Percentiles rank a stretch among this genome's conserved stretches.
phyloP scores from a whole-genome alignment of 768 basidiomycete genomes.

The Russula brevipes region DNA sequence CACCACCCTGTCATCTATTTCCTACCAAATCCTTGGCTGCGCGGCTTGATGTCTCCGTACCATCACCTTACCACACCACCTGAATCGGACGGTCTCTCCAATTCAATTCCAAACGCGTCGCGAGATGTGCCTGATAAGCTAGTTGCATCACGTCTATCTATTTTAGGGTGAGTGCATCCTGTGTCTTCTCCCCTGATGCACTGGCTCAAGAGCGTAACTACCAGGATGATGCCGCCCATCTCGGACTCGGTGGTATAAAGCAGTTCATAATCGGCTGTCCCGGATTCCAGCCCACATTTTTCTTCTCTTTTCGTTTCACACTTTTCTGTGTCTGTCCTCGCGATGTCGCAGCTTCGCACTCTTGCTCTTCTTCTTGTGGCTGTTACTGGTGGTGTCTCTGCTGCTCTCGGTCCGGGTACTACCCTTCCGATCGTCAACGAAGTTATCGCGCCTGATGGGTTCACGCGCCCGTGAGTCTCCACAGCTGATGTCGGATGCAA shows the following conservation, averaged over 20 bases:
- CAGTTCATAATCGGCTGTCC: not conserved
- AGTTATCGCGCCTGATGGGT: constrained; percentile 19
- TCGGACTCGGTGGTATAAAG: constrained; percentile 4
- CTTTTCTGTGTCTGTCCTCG: not conserved
- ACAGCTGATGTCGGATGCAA: not conserved
- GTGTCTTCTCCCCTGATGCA: not conserved
- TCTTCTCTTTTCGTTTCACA: not conserved
- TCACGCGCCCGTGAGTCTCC: constrained; percentile 13
- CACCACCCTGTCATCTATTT: not conserved
- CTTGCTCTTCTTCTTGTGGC: constrained; percentile 3
- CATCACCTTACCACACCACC: not conserved
- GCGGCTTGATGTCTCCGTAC: not conserved
- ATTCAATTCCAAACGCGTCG: not conserved
- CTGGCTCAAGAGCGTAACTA: not conserved
- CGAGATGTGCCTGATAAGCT: not conserved
- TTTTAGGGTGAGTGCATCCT: not conserved
- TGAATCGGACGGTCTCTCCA: no score
- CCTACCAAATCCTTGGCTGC: not conserved
- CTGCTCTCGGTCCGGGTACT: constrained; percentile 1
- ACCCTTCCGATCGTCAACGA: constrained; percentile 6
- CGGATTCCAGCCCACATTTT: not conserved
- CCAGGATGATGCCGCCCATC: not conserved
- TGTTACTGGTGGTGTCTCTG: not conserved
- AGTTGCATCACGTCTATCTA: not conserved
- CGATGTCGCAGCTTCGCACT: constrained; percentile 6